Conservation (phyloP, 371 early-diverging fungal species). For the Syncephalastrum monosporum region DNA sequence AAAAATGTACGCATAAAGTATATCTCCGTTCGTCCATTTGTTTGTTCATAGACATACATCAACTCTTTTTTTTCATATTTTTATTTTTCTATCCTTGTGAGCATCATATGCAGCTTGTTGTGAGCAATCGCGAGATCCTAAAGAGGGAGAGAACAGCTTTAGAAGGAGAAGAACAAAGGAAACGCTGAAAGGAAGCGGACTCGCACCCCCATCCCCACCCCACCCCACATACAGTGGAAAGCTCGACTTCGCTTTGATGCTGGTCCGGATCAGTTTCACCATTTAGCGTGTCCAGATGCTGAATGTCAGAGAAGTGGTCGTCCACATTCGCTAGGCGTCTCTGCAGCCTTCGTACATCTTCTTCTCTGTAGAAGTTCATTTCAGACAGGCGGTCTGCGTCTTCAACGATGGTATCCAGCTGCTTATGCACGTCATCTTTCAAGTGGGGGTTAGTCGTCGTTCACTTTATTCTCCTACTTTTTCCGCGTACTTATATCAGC, state of each 20-base stretch:
- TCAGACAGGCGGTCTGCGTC: too few species aligned
- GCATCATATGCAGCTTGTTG: constrained; percentile 19
- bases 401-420: background rate
- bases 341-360: too few species aligned
- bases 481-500: background rate
- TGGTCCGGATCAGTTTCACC: constrained; percentile 29
- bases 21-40: constrained; percentile 7
- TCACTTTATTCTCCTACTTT: too few species aligned
- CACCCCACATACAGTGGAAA: constrained; percentile 17
- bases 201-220: too few species aligned
- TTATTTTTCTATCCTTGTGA: constrained; percentile 17
- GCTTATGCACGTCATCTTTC: background rate
- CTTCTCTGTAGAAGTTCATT: too few species aligned
- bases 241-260: constrained; percentile 23
- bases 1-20: constrained; percentile 4
- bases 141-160: background rate
- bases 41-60: background rate
- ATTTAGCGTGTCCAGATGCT: constrained; percentile 5
- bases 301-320: too few species aligned
- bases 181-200: background rate
- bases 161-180: background rate
- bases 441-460: too few species aligned
- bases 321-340: background rate
- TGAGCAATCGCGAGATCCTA: constrained; percentile 27
- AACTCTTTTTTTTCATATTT: constrained; percentile 4